Percentiles rank a stretch among this genome's conserved stretches.
These are phyloP conservation scores for Trichothecium sympodiale DNA, from an alignment of 2,329 filamentous ascomycete species.

Conservation along the genomic window DNA sequence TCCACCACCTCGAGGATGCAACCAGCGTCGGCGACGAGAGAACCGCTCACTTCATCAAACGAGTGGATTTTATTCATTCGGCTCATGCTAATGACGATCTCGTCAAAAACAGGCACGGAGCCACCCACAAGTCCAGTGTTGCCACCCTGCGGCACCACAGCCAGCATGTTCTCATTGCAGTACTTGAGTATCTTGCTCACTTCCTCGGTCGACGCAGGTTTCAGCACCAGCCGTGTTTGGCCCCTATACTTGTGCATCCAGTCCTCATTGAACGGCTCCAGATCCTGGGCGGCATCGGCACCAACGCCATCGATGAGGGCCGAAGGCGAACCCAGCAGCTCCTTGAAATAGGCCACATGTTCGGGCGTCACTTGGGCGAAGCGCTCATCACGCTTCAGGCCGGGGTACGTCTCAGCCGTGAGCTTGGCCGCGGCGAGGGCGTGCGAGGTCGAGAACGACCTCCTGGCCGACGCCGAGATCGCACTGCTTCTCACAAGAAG, in stretches of 20 bases:
- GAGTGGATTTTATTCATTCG: slow-evolving; percentile 86
- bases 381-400: slow-evolving; percentile 65
- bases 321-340: slow-evolving; percentile 65
- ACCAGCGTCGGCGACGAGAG: slow-evolving; percentile 82
- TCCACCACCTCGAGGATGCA: slow-evolving; percentile 85
- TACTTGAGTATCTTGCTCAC: slow-evolving; percentile 86
- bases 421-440: slow-evolving; percentile 39
- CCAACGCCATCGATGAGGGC: slow-evolving; percentile 79
- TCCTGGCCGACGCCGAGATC: slow-evolving; percentile 14
- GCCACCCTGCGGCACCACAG: slow-evolving; percentile 92
- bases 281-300: slow-evolving; percentile 55
- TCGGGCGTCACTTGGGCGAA: slow-evolving; percentile 65
- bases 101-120: slow-evolving; percentile 93
- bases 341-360: slow-evolving; percentile 74
- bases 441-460: slow-evolving; percentile 13
- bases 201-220: slow-evolving; percentile 73
- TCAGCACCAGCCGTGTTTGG: slow-evolving; percentile 76
- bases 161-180: slow-evolving; percentile 86
- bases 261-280: slow-evolving; percentile 89
- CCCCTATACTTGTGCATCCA: slow-evolving; percentile 99
- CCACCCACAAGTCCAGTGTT: slow-evolving; percentile 95
- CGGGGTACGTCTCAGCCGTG: slow-evolving; percentile 78
- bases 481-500: slow-evolving; percentile 12
- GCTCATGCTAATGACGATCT: slow-evolving; percentile 85
- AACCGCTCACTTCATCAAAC: slow-evolving; percentile 88